Base-by-base conservation (phyloP, 2,329 filamentous ascomycete genomes). In the Aspergillus neotritici region DNA sequence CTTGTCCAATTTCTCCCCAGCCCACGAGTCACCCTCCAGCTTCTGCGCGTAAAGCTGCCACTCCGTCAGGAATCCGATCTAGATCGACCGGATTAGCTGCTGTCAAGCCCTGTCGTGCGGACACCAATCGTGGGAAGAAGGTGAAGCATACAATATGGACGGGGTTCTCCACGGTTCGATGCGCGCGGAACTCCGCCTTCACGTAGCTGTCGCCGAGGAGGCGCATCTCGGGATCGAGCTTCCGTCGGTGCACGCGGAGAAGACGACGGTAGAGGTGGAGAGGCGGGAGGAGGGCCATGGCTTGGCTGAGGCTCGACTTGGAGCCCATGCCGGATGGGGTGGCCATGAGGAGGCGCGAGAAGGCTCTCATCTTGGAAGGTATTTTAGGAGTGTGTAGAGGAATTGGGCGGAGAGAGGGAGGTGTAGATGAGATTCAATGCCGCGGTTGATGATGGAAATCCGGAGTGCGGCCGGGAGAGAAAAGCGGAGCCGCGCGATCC, bases 1-100 rank as follows among this genome's bases (percentile, higher is more conserved):
- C 54, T 80, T 79, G 51, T 97, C 91, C 64, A 97, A 76, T 64
- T 84, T 91, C 51, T 87, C 87, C 1, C 84, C 91, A 47, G 78
- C 75, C 93, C 93, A 97, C 0, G 76, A 66, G 41, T 94, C 84
- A 0, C 90, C 91, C 61, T 97, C 91, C 12, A 98, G 71, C 62
- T 88, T 83, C 64, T 98, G 91, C 2, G 89, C 90, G 62, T 97
- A 98, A 40, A 87, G 71, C 66, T 98, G 93, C 91, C 91, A 98
- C 66, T 97, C 90, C 0, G 87, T 91, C 55, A 98, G 75, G 66
- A 98, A 98, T 2, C 91, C 93, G 57, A 97, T 88, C 88, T 94
- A 53, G 11, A 31, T 43, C 30, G 7, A 34, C 8, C 21, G 21
- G 7, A 30, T 40, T 46, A 51, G 31, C 34, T 15, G 13, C 16